Conservation (phyloP, 176 grass and related monocot species). For the Oryza australiensis region DNA sequence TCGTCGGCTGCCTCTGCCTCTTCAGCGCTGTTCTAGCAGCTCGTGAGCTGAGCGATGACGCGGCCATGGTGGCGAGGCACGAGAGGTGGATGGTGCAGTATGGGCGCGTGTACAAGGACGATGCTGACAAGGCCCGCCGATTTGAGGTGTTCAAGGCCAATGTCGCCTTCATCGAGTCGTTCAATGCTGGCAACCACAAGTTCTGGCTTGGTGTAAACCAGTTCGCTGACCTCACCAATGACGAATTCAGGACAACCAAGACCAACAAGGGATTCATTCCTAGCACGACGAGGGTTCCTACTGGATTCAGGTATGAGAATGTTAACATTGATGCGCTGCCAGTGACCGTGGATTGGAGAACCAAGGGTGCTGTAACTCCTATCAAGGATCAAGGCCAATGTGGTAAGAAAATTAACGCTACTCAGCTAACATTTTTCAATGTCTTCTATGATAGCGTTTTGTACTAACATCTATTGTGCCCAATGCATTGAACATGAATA, state of each 20-base stretch:
- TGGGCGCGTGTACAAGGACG: neutral
- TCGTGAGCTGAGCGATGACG: neutral
- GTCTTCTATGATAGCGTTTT: neutral
- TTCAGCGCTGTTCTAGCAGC: neutral
- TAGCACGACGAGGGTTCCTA: neutral
- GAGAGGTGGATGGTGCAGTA: neutral
- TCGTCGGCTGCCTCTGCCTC: neutral
- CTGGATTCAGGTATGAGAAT: neutral
- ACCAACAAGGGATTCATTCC: neutral
- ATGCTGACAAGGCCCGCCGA: neutral
- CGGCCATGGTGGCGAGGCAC: neutral
- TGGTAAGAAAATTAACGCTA: neutral
- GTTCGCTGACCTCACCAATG: neutral
- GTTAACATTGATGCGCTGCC: neutral
- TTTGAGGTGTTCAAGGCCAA: neutral
- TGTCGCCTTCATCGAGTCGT: neutral
- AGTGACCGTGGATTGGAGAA: neutral
- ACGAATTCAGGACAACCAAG: neutral
- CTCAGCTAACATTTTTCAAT: no score
- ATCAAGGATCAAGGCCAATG: conserved; percentile 30
- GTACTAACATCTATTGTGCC: neutral
- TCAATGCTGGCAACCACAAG: neutral
- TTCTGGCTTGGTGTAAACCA: neutral
- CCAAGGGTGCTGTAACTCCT: conserved; percentile 10
- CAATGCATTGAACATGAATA: no score